A percentile compares a stretch with the other conserved stretches of the same genome.
phyloP scores from a whole-genome alignment of 2,329 filamentous ascomycete genomes.

The Neopestalotiopsis clavispora region DNA sequence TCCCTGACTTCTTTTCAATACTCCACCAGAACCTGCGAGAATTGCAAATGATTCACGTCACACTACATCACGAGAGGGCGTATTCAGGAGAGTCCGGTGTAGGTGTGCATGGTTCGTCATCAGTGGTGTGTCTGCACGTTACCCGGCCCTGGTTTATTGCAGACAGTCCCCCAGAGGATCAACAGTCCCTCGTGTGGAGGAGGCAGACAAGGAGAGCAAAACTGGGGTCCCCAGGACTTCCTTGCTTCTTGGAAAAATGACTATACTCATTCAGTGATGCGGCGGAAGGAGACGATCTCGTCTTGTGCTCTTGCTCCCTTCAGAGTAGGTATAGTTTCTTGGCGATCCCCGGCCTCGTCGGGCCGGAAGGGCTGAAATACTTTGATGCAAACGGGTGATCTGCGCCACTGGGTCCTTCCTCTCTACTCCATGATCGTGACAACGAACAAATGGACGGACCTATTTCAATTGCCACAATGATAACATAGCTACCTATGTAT shows the following conservation, averaged over 20 bases:
- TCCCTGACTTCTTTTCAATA: neutral
- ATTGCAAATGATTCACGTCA: neutral
- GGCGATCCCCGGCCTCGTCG: neutral
- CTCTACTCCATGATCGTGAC: neutral
- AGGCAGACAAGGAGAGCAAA: too few species aligned
- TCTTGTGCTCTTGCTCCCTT: too few species aligned
- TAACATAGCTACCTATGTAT: neutral
- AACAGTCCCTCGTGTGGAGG: too few species aligned
- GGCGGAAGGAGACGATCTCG: too few species aligned
- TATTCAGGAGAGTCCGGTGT: neutral
- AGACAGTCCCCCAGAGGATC: too few species aligned
- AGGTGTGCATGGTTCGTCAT: too few species aligned
- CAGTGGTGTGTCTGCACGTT: too few species aligned
- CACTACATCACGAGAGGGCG: neutral
- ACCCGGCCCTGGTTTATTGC: too few species aligned
- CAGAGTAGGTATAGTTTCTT: neutral
- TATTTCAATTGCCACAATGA: neutral
- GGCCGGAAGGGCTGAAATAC: neutral
- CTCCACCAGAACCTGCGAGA: neutral
- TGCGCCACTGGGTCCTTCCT: neutral
- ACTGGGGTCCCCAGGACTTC: too few species aligned
- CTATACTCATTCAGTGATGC: too few species aligned
- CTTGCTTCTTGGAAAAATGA: too few species aligned
- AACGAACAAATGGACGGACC: too few species aligned
- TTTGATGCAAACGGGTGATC: neutral